Conservation (phyloP, 768 basidiomycete genomes). For the Rhizopogon rudus region DNA sequence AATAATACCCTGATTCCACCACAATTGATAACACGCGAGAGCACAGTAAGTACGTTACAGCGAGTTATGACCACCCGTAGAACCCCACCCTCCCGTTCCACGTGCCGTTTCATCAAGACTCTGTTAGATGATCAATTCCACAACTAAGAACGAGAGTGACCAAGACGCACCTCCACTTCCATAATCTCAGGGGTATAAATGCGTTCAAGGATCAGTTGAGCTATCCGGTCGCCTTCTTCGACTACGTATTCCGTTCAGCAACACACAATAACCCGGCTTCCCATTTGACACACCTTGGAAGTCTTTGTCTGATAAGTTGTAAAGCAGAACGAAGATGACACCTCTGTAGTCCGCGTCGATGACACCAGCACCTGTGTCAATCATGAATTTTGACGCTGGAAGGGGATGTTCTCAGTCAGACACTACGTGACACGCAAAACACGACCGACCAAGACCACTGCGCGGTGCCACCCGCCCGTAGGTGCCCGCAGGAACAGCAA, state of each 20-base stretch:
- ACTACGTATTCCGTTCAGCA: slow-evolving; percentile 43
- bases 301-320: slow-evolving; percentile 87
- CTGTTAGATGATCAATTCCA: slow-evolving; percentile 33
- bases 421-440: neutral
- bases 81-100: slow-evolving; percentile 88
- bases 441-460: slow-evolving; percentile 80
- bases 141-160: slow-evolving; percentile 2
- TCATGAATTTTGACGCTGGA: slow-evolving; percentile 93
- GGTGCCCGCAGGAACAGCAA: slow-evolving; percentile 89
- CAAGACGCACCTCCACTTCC: slow-evolving; percentile 72
- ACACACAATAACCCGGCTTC: neutral
- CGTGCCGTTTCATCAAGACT: slow-evolving; percentile 82
- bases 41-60: slow-evolving; percentile 26
- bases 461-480: slow-evolving; percentile 97
- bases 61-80: slow-evolving; percentile 81
- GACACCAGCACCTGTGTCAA: slow-evolving; percentile 96
- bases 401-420: neutral
- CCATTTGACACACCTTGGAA: slow-evolving; percentile 59
- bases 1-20: neutral
- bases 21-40: neutral
- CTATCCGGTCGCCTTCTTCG: slow-evolving; percentile 90
- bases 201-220: slow-evolving; percentile 89
- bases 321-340: slow-evolving; percentile 83
- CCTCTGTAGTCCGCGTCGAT: slow-evolving; percentile 97
- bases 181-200: slow-evolving; percentile 82